These are phyloP conservation scores for Apocynum venetum DNA, from an alignment of 257 asterid species.

Conservation along the genomic window DNA sequence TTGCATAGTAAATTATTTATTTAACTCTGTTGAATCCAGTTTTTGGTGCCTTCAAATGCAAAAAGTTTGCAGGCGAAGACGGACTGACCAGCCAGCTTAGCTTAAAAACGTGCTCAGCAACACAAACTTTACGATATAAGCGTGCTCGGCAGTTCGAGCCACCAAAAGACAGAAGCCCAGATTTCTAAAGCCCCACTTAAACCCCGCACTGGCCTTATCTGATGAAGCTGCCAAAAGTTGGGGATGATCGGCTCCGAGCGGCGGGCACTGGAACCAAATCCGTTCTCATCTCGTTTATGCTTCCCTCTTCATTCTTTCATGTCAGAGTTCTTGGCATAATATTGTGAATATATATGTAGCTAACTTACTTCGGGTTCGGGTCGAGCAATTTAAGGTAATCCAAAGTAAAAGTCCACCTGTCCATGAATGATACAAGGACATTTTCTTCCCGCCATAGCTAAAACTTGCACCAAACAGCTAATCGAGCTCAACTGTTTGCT, in stretches of 20 bases:
- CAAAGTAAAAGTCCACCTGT: not conserved
- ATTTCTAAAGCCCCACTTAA: not conserved
- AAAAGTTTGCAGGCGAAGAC: not conserved
- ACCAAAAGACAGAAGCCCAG: not conserved
- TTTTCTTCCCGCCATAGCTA: conserved; percentile 14
- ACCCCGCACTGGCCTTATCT: not conserved
- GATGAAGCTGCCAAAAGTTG: not conserved
- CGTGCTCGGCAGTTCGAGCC: not conserved
- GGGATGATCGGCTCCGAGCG: not conserved
- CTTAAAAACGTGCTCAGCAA: not conserved
- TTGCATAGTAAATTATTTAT: conserved; percentile 21
- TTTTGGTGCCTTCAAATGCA: not conserved
- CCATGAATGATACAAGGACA: conserved; percentile 4
- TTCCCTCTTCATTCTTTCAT: not conserved
- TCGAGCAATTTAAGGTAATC: not conserved
- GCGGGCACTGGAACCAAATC: not conserved
- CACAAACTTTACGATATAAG: not conserved
- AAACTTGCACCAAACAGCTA: conserved; percentile 33
- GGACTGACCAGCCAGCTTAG: not conserved
- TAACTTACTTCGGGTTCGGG: not conserved
- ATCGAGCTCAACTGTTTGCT: conserved; percentile 55
- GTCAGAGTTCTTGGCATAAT: not conserved
- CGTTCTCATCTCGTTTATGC: not conserved
- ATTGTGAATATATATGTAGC: not conserved
- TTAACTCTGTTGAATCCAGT: not conserved